Evolutionary conservation across 371 early-diverging fungal genomes (phyloP).

Genomic region (Mucor lusitanicus): DNA sequence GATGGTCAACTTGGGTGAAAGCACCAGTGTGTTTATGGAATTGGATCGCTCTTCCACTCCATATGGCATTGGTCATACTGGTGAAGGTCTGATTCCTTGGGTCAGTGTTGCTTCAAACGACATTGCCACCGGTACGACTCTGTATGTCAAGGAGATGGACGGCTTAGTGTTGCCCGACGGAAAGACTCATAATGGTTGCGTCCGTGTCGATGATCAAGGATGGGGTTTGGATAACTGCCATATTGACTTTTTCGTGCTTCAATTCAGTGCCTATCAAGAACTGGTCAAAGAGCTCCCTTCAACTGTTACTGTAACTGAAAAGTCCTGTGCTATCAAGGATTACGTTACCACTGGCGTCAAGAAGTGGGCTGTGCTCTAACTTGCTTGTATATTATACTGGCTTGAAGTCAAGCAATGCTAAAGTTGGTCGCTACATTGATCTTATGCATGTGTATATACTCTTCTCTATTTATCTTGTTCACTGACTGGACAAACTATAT

Average conservation of each 20-base stretch:
- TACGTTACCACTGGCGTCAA: conserved; percentile 17
- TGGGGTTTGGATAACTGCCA: conserved; percentile 47
- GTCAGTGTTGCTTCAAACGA: conserved; percentile 46
- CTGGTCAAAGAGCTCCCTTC: conserved; percentile 13
- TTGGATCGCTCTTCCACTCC: conserved; percentile 14
- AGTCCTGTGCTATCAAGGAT: conserved; percentile 8
- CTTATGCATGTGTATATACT: not conserved
- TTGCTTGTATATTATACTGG: not conserved
- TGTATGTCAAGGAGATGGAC: conserved; percentile 40
- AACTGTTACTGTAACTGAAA: conserved; percentile 8
- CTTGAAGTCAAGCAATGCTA: not conserved
- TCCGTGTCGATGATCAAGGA: conserved; percentile 50
- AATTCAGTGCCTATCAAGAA: conserved; percentile 11
- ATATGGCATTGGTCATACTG: conserved; percentile 17
- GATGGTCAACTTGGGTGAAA: conserved; percentile 25
- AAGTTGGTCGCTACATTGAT: not conserved
- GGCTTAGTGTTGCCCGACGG: conserved; percentile 44
- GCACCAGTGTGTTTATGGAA: conserved; percentile 4
- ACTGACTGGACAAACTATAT: not conserved
- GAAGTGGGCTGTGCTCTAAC: conserved; percentile 21
- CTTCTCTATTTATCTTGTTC: not conserved
- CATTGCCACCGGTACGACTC: conserved; percentile 45
- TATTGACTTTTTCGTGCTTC: conserved; percentile 46
- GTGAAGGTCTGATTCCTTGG: conserved; percentile 39
- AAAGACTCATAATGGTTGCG: conserved; percentile 51